Evolutionary conservation across 2,329 filamentous ascomycete genomes (phyloP).

Genomic region (Aspergillus ochraceus): DNA sequence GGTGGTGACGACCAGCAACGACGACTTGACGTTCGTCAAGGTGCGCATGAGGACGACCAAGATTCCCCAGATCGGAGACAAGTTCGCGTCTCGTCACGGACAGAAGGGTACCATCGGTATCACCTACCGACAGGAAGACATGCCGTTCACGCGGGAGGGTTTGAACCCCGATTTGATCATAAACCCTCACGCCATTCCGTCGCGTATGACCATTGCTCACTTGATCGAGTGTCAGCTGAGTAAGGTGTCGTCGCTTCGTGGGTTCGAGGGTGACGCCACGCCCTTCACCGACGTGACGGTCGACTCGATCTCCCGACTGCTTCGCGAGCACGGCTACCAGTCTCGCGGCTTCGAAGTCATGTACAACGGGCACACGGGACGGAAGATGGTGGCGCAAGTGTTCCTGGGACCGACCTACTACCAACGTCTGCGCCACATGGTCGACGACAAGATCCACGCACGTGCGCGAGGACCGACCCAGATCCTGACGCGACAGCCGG

Average conservation of each 20-base stretch:
- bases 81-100: constrained; percentile 98
- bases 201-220: constrained; percentile 99
- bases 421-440: constrained; percentile 98
- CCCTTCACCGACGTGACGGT: constrained; percentile 98
- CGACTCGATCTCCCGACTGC: constrained; percentile 81
- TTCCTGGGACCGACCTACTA: constrained; percentile 99
- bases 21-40: constrained; percentile 94
- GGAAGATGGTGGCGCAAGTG: constrained; percentile 88
- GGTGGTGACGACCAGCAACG: constrained; percentile 88
- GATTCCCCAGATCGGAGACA: constrained; percentile 97
- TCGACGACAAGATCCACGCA: constrained; percentile 99
- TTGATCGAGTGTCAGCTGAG: constrained; percentile 98
- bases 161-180: constrained; percentile 95
- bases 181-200: constrained; percentile 98
- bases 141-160: constrained; percentile 94
- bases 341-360: constrained; percentile 96
- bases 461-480: constrained; percentile 94
- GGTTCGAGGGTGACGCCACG: constrained; percentile 94
- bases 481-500: constrained; percentile 94
- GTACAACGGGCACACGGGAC: constrained; percentile 97
- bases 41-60: constrained; percentile 97
- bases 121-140: constrained; percentile 95
- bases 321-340: constrained; percentile 90
- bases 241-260: constrained; percentile 90
- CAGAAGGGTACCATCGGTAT: constrained; percentile 99